These are phyloP conservation scores for Phytophthora kernoviae DNA, from an alignment of 352 stramenopile species.

Conservation along the genomic window DNA sequence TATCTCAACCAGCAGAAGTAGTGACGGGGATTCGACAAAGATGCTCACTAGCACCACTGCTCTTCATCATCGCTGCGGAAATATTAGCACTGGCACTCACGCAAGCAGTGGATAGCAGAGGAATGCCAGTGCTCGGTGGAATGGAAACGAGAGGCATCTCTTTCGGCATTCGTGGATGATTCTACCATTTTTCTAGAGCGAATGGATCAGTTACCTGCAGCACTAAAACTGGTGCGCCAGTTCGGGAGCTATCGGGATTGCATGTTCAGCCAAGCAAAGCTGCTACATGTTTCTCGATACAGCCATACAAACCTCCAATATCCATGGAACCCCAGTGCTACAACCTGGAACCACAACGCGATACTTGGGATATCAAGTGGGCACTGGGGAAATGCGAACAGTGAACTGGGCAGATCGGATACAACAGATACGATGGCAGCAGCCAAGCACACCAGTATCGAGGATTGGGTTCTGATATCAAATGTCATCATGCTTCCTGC, in stretches of 20 bases:
- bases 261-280: background rate
- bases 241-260: background rate
- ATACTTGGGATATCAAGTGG: conserved; percentile 11
- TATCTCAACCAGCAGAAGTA: background rate
- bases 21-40: too few species aligned
- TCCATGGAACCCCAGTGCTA: conserved; percentile 1
- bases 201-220: background rate
- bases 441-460: too few species aligned
- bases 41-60: background rate
- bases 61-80: conserved; percentile 4
- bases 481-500: conserved; percentile 2
- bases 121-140: background rate
- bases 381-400: background rate
- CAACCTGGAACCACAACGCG: background rate
- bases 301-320: background rate
- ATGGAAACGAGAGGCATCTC: background rate
- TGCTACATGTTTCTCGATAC: too few species aligned
- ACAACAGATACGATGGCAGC: background rate
- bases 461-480: too few species aligned
- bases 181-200: background rate
- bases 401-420: conserved; percentile 1
- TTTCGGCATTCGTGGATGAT: conserved; percentile 10
- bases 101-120: background rate
- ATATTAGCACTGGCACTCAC: background rate
- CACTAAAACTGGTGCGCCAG: background rate